These are phyloP conservation scores for Scleroderma bovista DNA, from an alignment of 768 basidiomycete genomes.

Conservation along the genomic window DNA sequence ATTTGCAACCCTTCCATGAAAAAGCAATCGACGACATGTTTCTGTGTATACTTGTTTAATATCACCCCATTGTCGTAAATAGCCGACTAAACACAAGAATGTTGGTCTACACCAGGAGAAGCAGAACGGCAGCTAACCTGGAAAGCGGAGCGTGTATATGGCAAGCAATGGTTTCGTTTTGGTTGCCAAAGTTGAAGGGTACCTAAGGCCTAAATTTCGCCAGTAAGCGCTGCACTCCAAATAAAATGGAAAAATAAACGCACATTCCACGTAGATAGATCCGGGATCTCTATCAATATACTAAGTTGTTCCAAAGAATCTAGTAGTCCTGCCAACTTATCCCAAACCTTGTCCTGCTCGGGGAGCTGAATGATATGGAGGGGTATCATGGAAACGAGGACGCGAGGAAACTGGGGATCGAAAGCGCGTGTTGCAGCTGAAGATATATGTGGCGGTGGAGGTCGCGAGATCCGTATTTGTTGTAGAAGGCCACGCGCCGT, in stretches of 20 bases:
- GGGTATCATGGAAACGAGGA: constrained; percentile 62
- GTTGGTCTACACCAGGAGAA: neutral
- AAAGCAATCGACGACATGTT: constrained; percentile 58
- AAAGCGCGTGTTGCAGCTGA: constrained; percentile 54
- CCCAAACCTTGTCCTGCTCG: constrained; percentile 46
- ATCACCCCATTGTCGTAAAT: constrained; percentile 54
- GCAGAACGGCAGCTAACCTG: constrained; percentile 37
- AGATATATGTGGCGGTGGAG: constrained; percentile 31
- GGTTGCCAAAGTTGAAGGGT: constrained; percentile 45
- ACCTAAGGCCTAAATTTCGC: constrained; percentile 40
- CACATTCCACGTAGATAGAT: constrained; percentile 62
- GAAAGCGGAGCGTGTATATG: constrained; percentile 59
- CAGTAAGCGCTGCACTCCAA: neutral
- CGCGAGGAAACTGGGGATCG: constrained; percentile 63
- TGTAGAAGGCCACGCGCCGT: constrained; percentile 14
- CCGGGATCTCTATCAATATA: constrained; percentile 37
- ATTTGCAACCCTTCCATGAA: constrained; percentile 58
- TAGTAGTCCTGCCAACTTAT: constrained; percentile 42
- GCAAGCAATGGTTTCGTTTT: constrained; percentile 34
- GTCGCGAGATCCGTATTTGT: constrained; percentile 19
- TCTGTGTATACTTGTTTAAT: constrained; percentile 43
- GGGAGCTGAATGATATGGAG: constrained; percentile 55
- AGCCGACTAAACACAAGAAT: constrained; percentile 37
- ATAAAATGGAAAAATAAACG: neutral
- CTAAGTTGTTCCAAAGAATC: constrained; percentile 53